Evolutionary conservation across 2,329 filamentous ascomycete species (phyloP).

Genomic region (Trichoderma harzianum): DNA sequence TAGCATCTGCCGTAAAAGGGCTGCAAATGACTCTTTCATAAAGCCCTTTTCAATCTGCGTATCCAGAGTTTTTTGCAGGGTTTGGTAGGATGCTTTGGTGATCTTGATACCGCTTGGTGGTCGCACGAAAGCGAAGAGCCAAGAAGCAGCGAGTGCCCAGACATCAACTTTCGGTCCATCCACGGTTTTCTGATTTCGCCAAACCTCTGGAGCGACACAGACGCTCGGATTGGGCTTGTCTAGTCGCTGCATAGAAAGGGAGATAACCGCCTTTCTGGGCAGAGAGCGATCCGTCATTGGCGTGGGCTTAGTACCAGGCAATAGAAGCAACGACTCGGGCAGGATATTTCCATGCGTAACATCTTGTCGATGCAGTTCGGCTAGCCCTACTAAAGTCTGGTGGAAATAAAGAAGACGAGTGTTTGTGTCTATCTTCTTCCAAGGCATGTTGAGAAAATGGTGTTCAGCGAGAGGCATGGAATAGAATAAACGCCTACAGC

Average conservation of each 20-base stretch:
- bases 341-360: background rate
- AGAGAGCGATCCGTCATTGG: background rate
- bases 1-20: background rate
- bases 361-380: background rate
- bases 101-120: background rate
- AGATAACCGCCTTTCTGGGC: background rate
- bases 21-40: background rate
- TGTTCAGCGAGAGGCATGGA: background rate
- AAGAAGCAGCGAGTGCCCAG: slow-evolving; percentile 2
- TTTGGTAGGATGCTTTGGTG: background rate
- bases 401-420: background rate
- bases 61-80: background rate
- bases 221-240: background rate
- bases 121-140: background rate
- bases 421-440: background rate
- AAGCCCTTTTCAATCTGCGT: background rate
- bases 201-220: background rate
- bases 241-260: background rate
- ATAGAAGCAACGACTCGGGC: background rate
- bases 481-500: background rate
- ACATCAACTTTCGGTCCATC: background rate
- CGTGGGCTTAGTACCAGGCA: background rate
- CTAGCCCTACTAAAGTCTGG: background rate
- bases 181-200: background rate
- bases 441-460: background rate